These are phyloP conservation scores for Neonectria hederae DNA, from an alignment of 2,329 filamentous ascomycete genomes.

Conservation along the genomic window DNA sequence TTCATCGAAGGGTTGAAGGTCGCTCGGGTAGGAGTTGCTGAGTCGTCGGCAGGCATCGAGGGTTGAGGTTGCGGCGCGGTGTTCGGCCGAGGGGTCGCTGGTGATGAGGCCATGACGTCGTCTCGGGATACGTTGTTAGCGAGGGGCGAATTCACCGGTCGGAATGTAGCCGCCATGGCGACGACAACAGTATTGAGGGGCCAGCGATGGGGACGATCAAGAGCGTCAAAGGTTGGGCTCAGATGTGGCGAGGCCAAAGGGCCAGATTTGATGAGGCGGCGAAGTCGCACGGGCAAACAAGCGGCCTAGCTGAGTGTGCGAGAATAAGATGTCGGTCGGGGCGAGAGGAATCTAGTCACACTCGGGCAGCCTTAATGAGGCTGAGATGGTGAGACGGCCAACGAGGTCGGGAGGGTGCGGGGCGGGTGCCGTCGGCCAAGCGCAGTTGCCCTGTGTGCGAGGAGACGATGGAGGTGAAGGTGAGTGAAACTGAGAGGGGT, in stretches of 20 bases:
- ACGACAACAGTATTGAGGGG: constrained; percentile 28
- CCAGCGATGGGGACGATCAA: constrained; percentile 16
- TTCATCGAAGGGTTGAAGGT: constrained; percentile 57
- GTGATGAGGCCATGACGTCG: constrained; percentile 51
- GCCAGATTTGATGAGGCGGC: constrained; percentile 18
- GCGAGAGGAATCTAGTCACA: constrained; percentile 26
- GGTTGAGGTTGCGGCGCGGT: constrained; percentile 47
- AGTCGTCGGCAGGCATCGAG: constrained; percentile 53
- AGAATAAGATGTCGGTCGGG: constrained; percentile 9
- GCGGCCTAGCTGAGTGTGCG: constrained; percentile 28
- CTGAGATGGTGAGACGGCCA: constrained; percentile 41
- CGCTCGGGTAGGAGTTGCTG: constrained; percentile 70
- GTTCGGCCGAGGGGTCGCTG: constrained; percentile 48
- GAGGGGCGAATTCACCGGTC: constrained; percentile 58
- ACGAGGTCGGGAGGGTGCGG: constrained; percentile 28
- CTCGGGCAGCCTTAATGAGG: constrained; percentile 37
- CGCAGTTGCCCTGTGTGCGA: constrained; percentile 25
- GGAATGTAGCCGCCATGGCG: constrained; percentile 59
- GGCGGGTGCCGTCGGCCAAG: constrained; percentile 37
- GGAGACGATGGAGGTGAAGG: constrained; percentile 34
- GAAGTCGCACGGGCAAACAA: constrained; percentile 35
- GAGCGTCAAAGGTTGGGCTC: constrained; percentile 4
- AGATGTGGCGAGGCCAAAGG: constrained; percentile 19
- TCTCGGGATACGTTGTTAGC: constrained; percentile 46
- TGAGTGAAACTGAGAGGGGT: constrained; percentile 19